These are phyloP conservation scores for Trametes gibbosa DNA, from an alignment of 768 basidiomycete genomes.

Conservation along the genomic window DNA sequence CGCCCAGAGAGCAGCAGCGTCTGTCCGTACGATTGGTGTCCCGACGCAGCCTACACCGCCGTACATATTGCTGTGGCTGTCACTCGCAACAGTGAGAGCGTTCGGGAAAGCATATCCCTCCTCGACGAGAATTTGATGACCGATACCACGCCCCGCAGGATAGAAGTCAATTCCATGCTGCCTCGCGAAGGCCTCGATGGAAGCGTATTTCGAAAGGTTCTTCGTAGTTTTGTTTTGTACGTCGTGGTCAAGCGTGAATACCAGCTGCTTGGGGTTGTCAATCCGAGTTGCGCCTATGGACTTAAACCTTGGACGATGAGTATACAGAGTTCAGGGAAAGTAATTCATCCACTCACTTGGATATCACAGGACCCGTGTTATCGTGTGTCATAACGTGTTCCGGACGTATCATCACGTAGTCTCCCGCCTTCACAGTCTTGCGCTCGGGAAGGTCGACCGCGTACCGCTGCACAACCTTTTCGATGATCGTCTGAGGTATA, in stretches of 20 bases:
- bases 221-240: conserved; percentile 93
- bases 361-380: conserved; percentile 97
- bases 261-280: conserved; percentile 76
- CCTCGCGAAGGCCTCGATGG: conserved; percentile 88
- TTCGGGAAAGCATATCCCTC: conserved; percentile 98
- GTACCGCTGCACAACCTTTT: conserved; percentile 98
- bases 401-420: conserved; percentile 99
- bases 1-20: conserved; percentile 95
- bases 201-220: conserved; percentile 89
- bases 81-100: conserved; percentile 92
- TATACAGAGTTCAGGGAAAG: not conserved
- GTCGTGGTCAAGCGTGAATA: conserved; percentile 97
- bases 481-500: conserved; percentile 84
- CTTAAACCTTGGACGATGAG: conserved; percentile 64
- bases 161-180: conserved; percentile 89
- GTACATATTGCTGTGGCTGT: conserved; percentile 99
- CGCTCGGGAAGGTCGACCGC: conserved; percentile 84
- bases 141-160: conserved; percentile 96
- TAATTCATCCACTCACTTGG: conserved; percentile 64
- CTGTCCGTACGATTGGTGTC: conserved; percentile 95
- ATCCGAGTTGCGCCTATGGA: conserved; percentile 90
- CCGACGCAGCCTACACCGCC: conserved; percentile 97
- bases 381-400: conserved; percentile 99
- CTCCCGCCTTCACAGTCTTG: conserved; percentile 84
- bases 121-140: conserved; percentile 95